Conservation (phyloP, 2,329 filamentous ascomycete genomes). For the Zymoseptoria passerinii region DNA sequence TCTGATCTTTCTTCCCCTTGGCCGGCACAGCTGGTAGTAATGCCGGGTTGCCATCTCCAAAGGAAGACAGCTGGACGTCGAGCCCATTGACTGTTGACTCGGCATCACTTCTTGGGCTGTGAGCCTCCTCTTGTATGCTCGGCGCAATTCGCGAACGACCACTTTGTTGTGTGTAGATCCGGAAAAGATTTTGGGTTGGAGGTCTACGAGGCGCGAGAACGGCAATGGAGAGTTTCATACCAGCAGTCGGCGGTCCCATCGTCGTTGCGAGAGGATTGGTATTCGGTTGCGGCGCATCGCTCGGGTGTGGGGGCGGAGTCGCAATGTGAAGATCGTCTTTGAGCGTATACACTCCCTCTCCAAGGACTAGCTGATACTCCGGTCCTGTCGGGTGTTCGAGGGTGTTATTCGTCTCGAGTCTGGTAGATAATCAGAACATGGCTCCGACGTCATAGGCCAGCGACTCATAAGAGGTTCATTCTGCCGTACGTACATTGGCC, state of each 20-base stretch:
- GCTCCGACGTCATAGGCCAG: neutral
- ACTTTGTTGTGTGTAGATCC: constrained; percentile 35
- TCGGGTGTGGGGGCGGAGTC: constrained; percentile 90
- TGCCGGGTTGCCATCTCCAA: constrained; percentile 77
- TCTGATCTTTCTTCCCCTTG: constrained; percentile 54
- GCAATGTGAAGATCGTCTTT: constrained; percentile 88
- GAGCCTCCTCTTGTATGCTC: constrained; percentile 41
- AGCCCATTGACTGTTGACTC: constrained; percentile 37
- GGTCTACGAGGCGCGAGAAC: constrained; percentile 51
- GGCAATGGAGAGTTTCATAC: constrained; percentile 75
- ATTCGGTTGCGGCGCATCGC: constrained; percentile 77
- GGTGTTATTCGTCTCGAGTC: constrained; percentile 86
- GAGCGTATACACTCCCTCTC: constrained; percentile 88
- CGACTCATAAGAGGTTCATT: neutral
- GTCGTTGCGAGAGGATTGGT: constrained; percentile 85
- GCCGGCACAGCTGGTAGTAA: constrained; percentile 57
- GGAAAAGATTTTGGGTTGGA: constrained; percentile 36
- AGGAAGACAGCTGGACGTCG: constrained; percentile 48
- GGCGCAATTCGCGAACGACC: constrained; percentile 29
- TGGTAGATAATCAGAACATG: neutral
- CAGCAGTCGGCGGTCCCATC: constrained; percentile 71
- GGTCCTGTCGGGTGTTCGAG: constrained; percentile 70
- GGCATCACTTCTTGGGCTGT: constrained; percentile 38
- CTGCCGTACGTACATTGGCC: constrained; percentile 45
- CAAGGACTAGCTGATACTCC: constrained; percentile 83